Evolutionary conservation across 2,329 filamentous ascomycete genomes (phyloP).

Genomic region (Emmonsiellopsis sp.): DNA sequence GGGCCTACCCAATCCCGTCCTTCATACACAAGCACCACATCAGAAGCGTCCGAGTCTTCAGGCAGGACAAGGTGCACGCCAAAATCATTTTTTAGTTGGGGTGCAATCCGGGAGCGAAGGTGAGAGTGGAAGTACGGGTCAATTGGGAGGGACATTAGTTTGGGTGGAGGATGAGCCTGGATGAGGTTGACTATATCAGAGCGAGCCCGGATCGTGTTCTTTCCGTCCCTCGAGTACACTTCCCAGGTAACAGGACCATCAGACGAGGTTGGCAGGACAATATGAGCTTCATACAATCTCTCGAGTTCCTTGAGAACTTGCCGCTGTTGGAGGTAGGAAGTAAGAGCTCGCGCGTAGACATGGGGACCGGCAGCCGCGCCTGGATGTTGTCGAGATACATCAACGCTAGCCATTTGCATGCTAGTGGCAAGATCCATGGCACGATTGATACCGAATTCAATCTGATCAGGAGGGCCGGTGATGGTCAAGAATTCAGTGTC

Average conservation of each 20-base stretch:
- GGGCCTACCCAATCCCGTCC: conserved; percentile 23
- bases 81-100: conserved; percentile 31
- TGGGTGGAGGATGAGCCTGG: conserved; percentile 38
- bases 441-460: conserved; percentile 67
- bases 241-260: conserved; percentile 73
- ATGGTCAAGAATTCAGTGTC: conserved; percentile 79
- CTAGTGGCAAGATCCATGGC: conserved; percentile 81
- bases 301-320: conserved; percentile 76
- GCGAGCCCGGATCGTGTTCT: conserved; percentile 52
- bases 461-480: conserved; percentile 65
- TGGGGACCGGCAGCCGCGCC: conserved; percentile 63
- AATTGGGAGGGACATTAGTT: conserved; percentile 34
- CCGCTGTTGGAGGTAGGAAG: conserved; percentile 75
- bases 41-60: conserved; percentile 30
- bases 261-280: conserved; percentile 61
- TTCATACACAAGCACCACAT: conserved; percentile 43
- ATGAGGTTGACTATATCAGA: conserved; percentile 41
- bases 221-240: conserved; percentile 75
- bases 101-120: conserved; percentile 30
- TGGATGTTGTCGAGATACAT: conserved; percentile 70
- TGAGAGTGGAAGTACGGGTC: conserved; percentile 42
- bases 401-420: conserved; percentile 76
- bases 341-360: conserved; percentile 73
- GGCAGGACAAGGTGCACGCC: conserved; percentile 41
- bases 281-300: conserved; percentile 70